Evolutionary conservation across 164 flowering plant species (phyloP), one percentile per base, ranked within the genome.

Genomic region (Piper betle): DNA sequence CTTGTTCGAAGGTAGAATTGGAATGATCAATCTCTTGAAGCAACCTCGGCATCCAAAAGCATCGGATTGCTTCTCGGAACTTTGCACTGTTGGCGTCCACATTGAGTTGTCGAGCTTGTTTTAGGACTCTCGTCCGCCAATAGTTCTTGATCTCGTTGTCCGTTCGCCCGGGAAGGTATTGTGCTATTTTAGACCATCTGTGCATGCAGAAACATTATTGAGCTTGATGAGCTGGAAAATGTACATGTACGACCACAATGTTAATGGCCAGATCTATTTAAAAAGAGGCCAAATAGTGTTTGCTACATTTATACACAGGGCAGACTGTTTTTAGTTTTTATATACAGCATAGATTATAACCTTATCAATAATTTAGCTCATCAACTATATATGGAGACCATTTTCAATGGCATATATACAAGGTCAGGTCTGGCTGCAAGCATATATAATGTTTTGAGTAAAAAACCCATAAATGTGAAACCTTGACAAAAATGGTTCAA

Each of bases 161-260:
- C 13, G 97, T 89, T 70, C 97, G 78, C 64, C 97, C 97, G 37
- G 97, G 97, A 50, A 89, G 68, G 57, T 84, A 78, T 57, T 80
- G 83, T 10, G 97, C 97, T 63, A 89, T 89, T 71, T 80, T 85
- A 5, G 97, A 89, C 97, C 97, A 89, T 77, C 97, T 89, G 65
- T 25, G 33, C 33, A 25, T 25, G 33, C 4, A 64, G 37, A n/a
- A 46, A n/a, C 53, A 42, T 46, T 48, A 56, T 39, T 43, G 52
- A 16, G 15, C 40, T 37, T 37, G 57, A 8, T 3, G 18, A 25
- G 6, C 57, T 54, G 50, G 50, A 15, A 18, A 9, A 18, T 16
- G 3, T 3, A n/a, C 18, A 19, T 53, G n/a, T 17, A 53, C 17
- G 1, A 53, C 5, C n/a, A 5, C 55, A 53, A 6, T 53, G 25